These are phyloP conservation scores for Cucurbita pepo DNA, from an alignment of 306 rosid genomes.

Conservation along the genomic window DNA sequence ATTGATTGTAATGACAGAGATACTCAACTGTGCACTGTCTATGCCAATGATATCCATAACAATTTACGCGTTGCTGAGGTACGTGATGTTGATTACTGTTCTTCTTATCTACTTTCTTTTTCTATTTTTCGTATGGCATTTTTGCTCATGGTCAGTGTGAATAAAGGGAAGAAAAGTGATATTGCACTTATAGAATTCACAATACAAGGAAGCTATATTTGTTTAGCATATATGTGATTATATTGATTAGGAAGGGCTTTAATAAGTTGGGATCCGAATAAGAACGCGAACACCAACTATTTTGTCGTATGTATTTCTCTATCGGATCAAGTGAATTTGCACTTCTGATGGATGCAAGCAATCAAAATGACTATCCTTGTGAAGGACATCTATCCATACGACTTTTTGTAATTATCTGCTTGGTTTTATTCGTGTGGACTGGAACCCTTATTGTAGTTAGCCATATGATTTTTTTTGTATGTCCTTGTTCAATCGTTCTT, in stretches of 20 bases:
- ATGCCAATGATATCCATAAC: conserved; percentile 62
- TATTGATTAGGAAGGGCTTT: background rate
- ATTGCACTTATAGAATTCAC: background rate
- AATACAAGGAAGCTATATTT: background rate
- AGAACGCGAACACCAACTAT: background rate
- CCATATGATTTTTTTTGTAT: too few relatives aligned
- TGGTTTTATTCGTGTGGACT: too few relatives aligned
- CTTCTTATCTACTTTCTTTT: background rate
- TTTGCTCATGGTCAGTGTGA: background rate
- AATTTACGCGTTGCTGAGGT: conserved; percentile 69
- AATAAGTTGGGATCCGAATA: background rate
- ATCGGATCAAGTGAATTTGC: background rate
- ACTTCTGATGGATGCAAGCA: background rate
- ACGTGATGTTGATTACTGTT: conserved; percentile 8
- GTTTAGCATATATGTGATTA: background rate
- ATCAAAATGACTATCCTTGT: background rate
- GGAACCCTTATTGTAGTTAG: too few relatives aligned
- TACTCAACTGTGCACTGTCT: conserved; percentile 49
- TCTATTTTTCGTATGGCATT: background rate
- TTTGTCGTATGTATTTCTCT: background rate
- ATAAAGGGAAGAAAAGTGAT: background rate
- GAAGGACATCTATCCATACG: background rate
- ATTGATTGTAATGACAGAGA: conserved; percentile 62
- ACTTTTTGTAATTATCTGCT: background rate
- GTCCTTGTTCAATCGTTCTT: background rate